Conservation (phyloP, 352 stramenopile species). For the Plasmopara muralis region DNA sequence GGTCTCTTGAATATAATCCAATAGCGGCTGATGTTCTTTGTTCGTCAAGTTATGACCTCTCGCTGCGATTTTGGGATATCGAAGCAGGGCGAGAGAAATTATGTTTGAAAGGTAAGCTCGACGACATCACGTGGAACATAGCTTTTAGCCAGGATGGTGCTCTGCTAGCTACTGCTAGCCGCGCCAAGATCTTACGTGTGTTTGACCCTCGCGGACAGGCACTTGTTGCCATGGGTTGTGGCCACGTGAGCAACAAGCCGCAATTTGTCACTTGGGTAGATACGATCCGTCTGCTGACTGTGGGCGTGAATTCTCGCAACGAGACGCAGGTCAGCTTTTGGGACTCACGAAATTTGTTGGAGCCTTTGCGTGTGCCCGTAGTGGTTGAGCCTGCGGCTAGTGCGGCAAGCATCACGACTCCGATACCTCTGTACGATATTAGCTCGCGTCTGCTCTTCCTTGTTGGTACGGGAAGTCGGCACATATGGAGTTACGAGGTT, state of each 20-base stretch:
- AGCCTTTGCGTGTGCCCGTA: slow-evolving; percentile 39
- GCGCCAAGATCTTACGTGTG: slow-evolving; percentile 64
- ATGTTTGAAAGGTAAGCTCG: slow-evolving; percentile 44
- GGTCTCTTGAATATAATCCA: slow-evolving; percentile 61
- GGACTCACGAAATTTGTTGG: slow-evolving; percentile 64
- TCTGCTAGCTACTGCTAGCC: slow-evolving; percentile 59
- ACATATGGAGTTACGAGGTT: slow-evolving; percentile 76
- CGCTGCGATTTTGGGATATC: slow-evolving; percentile 72
- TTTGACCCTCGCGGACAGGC: slow-evolving; percentile 62
- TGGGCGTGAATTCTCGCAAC: slow-evolving; percentile 49
- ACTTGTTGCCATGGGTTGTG: slow-evolving; percentile 59
- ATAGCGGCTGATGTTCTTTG: slow-evolving; percentile 52
- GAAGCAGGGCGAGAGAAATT: slow-evolving; percentile 40
- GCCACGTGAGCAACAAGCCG: slow-evolving; percentile 56
- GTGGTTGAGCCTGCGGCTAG: slow-evolving; percentile 23
- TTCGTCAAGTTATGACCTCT: slow-evolving; percentile 50
- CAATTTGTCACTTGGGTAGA: slow-evolving; percentile 66
- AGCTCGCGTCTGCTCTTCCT: slow-evolving; percentile 67
- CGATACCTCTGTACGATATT: slow-evolving; percentile 60
- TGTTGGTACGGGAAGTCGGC: slow-evolving; percentile 49
- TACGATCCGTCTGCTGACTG: slow-evolving; percentile 36
- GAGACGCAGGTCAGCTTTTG: slow-evolving; percentile 70
- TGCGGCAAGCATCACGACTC: slow-evolving; percentile 36
- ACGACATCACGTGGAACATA: slow-evolving; percentile 73
- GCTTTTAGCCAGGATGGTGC: slow-evolving; percentile 57